Conservation (phyloP, 2,329 filamentous ascomycete species). For the Gyromitra esculenta region DNA sequence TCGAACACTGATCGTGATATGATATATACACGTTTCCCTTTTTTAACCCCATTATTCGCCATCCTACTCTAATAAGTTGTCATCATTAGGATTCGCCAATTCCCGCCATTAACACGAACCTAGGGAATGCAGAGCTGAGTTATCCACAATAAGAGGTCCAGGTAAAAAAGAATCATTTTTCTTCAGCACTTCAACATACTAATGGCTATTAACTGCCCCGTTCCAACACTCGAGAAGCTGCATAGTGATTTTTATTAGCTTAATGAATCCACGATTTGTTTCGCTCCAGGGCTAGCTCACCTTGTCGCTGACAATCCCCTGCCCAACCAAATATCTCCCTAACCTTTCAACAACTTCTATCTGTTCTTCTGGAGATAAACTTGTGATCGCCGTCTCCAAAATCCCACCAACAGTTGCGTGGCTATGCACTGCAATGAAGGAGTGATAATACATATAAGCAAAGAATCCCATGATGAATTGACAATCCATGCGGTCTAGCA, state of each 20-base stretch:
- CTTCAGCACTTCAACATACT: conserved; percentile 1
- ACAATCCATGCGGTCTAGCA: conserved; percentile 92
- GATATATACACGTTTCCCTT: conserved; percentile 44
- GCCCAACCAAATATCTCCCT: conserved; percentile 72
- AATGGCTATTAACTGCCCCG: conserved; percentile 44
- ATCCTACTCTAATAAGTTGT: conserved; percentile 38
- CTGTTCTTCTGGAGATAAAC: conserved; percentile 87
- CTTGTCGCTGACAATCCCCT: conserved; percentile 62
- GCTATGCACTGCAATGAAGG: conserved; percentile 91
- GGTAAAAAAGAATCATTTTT: neutral
- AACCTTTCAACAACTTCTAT: conserved; percentile 78
- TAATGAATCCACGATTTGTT: neutral
- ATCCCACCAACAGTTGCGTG: conserved; percentile 80
- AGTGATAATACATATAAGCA: conserved; percentile 97
- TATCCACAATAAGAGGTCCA: conserved; percentile 21
- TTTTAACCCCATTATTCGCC: conserved; percentile 44
- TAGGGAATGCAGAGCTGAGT: conserved; percentile 11
- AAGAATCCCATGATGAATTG: conserved; percentile 99
- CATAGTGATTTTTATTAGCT: neutral
- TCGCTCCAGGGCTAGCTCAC: conserved; percentile 31
- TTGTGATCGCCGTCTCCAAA: conserved; percentile 89
- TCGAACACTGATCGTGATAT: conserved; percentile 46
- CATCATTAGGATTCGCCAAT: conserved; percentile 9
- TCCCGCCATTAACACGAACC: neutral
- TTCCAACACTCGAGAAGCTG: conserved; percentile 52